These are phyloP conservation scores for Cryptococcus sp. DNA, from an alignment of 1,284 basidiomycete species.

Conservation along the genomic window DNA sequence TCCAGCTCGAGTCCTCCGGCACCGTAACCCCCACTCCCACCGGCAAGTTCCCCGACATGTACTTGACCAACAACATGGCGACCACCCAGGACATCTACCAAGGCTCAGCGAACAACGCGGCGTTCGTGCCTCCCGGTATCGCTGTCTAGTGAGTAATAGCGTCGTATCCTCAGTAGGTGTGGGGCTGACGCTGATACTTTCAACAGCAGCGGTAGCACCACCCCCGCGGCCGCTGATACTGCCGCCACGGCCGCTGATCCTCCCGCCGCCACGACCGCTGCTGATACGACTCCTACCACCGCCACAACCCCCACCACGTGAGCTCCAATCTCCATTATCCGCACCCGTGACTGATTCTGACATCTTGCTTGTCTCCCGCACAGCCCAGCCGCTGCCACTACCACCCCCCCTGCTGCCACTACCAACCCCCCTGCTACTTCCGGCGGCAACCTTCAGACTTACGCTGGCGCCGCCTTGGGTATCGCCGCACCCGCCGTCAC, in stretches of 20 bases:
- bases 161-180: neutral
- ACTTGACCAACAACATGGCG: constrained; percentile 18
- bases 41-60: constrained; percentile 24
- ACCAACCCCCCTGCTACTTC: constrained; percentile 8
- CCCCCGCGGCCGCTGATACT: neutral
- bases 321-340: too few relatives aligned
- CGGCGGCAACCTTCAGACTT: constrained; percentile 16
- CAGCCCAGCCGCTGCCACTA: constrained; percentile 4
- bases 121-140: constrained; percentile 20
- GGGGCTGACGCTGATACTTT: neutral
- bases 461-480: constrained; percentile 17
- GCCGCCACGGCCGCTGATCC: neutral
- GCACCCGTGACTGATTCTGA: too few relatives aligned
- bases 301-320: constrained; percentile 1
- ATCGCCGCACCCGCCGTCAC: constrained; percentile 17
- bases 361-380: neutral
- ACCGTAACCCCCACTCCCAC: constrained; percentile 19
- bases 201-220: neutral
- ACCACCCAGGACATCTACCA: constrained; percentile 16
- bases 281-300: neutral
- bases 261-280: constrained; percentile 2
- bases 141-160: constrained; percentile 10
- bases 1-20: constrained; percentile 24
- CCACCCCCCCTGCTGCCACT: constrained; percentile 7
- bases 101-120: constrained; percentile 2